Base-by-base conservation (phyloP, 352 stramenopile genomes). In the Peronospora farinosa region DNA sequence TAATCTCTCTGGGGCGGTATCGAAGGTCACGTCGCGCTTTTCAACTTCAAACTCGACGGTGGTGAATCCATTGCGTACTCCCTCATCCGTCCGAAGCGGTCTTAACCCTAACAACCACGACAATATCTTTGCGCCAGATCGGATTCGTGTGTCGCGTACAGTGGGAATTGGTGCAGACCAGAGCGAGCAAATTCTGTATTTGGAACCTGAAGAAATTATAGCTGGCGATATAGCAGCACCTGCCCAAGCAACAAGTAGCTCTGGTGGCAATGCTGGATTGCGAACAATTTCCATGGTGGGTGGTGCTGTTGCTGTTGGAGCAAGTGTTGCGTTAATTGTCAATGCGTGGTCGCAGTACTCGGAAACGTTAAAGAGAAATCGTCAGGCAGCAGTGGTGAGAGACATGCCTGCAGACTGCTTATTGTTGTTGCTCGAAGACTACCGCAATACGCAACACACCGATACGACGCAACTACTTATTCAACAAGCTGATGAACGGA, bases 321-420 rank as follows among this genome's bases (percentile, higher is more conserved):
- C 81, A 39, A 84, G 80, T 27, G 73, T 91, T 15, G 83, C 83
- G 5, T 30, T 93, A 28, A 80, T 86, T 28, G 76, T 92, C 17
- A 84, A 69, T 52, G 83, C 80, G 3, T 93, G 83, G 83, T 86
- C 78, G 1, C 72, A 88, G 43, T 92, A 88, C 62, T 87, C 76
- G 3, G 80, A 90, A 8, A 80, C 54, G 36, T 73, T 74, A 3
- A 83, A 60, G 28, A 72, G 77, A 40, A 78, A 60, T 47, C 73
- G 65, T 5, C 83, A 93, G 54, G 72, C 80, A n/a, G 69, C 77
- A 36, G 70, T 74, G 2, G 76, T 93, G 16, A 71, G 78, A 38
- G 57, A 84, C 7, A 90, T 93, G 80, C 77, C 83, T 9, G 66
- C 69, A 12, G 68, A 84, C 51, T 86, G 74, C 27, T 62, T 93